Evolutionary conservation across 2,329 filamentous ascomycete genomes (phyloP), one percentile per base, ranked within the genome.

Genomic region (Sarocladium strictum): DNA sequence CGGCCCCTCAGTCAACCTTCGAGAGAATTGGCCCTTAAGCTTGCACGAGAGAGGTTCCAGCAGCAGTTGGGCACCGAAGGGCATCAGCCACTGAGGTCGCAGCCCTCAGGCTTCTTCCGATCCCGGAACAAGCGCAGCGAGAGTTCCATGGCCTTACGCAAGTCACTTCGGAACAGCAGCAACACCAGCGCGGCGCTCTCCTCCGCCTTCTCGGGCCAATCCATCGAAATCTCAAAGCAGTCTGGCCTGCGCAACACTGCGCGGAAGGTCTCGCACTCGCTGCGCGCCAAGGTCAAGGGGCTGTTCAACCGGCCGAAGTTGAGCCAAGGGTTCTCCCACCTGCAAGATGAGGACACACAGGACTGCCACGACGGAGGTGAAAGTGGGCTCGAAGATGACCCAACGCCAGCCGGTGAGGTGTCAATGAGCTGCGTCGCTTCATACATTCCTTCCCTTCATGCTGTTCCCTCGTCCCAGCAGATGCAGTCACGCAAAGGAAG

Each of bases 231-330:
- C 3, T 53, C 61, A 3, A 71, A 66, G 53, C 63, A 63, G 10
- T 56, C 60, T 7, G 63, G 65, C 3, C 60, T 85, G 26, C 76
- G 73, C 45, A 69, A 71, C 27, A 83, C 78, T 52, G 79, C 81
- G 11, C 76, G 86, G 23, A 84, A 82, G 29, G 80, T 84, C 14
- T 89, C 86, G 0, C 77, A 74, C 15, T 80, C 78, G 0, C 62
- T 90, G 37, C 86, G 78, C 61, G 77, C 74, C 49, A 87, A 76
- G 56, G 61, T 90, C 56, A 86, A 78, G 65, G 68, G 62, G 2
- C 52, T 73, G 1, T 72, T 73, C 50, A 60, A 62, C 17, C 60
- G 63, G 38, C 55, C 63, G 3, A 67, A 63, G 52, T 62, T 59
- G 27, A 38, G 37, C 1, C 54, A 63, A 0, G 57, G 33, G 1